A percentile compares a stretch with the other conserved stretches of the same genome.
Evolutionary conservation across 106 monocot species (phyloP).

Genomic region (Chionographis japonica): DNA sequence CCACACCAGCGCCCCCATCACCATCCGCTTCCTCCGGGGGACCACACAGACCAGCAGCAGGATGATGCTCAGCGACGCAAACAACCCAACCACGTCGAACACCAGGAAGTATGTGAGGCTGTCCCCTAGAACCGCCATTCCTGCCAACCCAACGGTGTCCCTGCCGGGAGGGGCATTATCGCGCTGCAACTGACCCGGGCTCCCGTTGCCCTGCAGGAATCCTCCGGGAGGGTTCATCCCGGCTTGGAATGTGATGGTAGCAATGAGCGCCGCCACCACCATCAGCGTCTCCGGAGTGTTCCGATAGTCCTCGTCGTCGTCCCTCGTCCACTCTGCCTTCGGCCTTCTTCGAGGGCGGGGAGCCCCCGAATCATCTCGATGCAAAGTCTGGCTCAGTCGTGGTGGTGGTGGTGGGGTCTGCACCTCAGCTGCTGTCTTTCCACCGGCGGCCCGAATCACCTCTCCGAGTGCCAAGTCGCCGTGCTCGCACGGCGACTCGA

Average conservation of each 20-base stretch:
- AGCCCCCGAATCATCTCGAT: too few species aligned
- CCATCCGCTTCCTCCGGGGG: background rate
- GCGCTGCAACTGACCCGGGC: too few species aligned
- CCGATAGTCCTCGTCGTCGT: background rate
- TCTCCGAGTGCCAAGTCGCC: conserved; percentile 21
- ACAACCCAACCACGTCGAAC: conserved; percentile 11
- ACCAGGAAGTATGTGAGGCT: background rate
- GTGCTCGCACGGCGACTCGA: conserved; percentile 11
- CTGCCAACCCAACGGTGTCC: background rate
- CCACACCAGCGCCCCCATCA: conserved; percentile 10
- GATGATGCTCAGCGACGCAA: conserved; percentile 21
- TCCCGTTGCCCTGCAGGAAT: background rate
- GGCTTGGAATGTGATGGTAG: conserved; percentile 29
- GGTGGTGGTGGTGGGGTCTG: background rate
- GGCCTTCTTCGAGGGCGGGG: too few species aligned
- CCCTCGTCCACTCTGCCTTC: too few species aligned
- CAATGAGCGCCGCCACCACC: conserved; percentile 19
- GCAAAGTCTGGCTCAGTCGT: too few species aligned
- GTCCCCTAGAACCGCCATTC: background rate
- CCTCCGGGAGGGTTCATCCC: conserved; percentile 28
- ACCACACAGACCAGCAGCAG: conserved; percentile 16
- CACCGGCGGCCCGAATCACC: conserved; percentile 18
- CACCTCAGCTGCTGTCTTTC: conserved; percentile 9
- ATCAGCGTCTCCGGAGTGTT: conserved; percentile 5
- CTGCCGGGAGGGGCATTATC: too few species aligned